Conservation (phyloP, 169 alveolate species). For the Plasmodium yoelii region DNA sequence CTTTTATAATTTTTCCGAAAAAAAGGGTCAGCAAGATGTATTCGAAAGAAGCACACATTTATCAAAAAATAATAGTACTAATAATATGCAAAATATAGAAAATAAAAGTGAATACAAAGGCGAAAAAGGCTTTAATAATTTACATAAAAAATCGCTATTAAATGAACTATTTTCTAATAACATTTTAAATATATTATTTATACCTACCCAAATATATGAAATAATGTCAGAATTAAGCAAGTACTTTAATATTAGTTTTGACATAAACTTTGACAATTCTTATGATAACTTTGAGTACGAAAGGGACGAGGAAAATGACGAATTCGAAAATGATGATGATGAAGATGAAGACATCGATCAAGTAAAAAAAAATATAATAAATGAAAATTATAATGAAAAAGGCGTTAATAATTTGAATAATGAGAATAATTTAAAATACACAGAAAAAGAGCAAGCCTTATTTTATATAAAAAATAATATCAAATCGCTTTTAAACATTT, state of each 20-base stretch:
- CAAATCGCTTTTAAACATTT: conserved; percentile 43
- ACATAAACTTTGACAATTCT: conserved; percentile 60
- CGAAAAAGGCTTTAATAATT: not conserved
- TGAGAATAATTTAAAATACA: conserved; percentile 1
- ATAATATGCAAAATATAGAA: not conserved
- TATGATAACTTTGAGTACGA: conserved; percentile 40
- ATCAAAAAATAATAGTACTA: not conserved
- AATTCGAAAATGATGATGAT: not conserved
- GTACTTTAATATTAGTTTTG: conserved; percentile 46
- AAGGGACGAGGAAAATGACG: conserved; percentile 18
- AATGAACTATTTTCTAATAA: conserved; percentile 75
- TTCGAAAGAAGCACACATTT: not conserved
- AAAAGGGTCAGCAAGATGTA: not conserved
- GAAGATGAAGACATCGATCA: conserved; percentile 40
- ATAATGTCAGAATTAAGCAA: conserved; percentile 49
- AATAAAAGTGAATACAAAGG: not conserved
- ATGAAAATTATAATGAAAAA: not conserved
- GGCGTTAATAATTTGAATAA: not conserved
- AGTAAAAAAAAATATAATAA: conserved; percentile 30
- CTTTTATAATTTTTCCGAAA: conserved; percentile 7
- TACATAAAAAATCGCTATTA: conserved; percentile 40
- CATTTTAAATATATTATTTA: conserved; percentile 55
- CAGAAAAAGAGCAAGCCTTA: conserved; percentile 44
- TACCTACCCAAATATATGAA: conserved; percentile 73
- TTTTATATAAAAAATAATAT: conserved; percentile 65